A percentile compares a stretch with the other conserved stretches of the same genome.
Conservation (phyloP, 352 stramenopile genomes). For the Hyaloperonospora arabidopsidis region DNA sequence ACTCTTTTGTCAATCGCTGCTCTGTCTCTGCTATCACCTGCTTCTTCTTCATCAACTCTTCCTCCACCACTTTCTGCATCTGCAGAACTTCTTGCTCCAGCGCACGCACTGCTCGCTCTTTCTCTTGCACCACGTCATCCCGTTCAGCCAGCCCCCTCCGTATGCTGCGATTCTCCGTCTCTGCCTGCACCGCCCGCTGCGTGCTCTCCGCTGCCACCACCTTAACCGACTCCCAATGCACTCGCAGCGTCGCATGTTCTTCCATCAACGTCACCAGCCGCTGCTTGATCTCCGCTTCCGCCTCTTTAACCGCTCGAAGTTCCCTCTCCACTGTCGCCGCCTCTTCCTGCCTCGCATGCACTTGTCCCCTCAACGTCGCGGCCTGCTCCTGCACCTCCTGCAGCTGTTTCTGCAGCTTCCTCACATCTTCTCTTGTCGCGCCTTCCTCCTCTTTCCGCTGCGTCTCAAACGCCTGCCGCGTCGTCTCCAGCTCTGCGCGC, state of each 20-base stretch:
- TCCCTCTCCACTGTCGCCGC: conserved; percentile 31
- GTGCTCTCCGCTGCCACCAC: conserved; percentile 30
- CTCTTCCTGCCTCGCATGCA: conserved; percentile 47
- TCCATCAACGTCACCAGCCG: conserved; percentile 59
- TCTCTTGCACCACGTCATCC: conserved; percentile 11
- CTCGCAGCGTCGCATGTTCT: conserved; percentile 42
- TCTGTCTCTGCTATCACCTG: conserved; percentile 16
- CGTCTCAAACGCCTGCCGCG: conserved; percentile 21
- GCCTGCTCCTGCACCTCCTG: conserved; percentile 34
- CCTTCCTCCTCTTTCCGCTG: conserved; percentile 25
- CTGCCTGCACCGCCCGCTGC: conserved; percentile 30
- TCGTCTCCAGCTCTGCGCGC: conserved; percentile 21
- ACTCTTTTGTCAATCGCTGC: conserved; percentile 19
- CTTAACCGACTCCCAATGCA: conserved; percentile 33
- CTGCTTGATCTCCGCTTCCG: conserved; percentile 31
- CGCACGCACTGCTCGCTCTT: conserved; percentile 11
- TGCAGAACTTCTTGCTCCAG: conserved; percentile 27
- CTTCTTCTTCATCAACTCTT: conserved; percentile 24
- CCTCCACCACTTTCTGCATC: conserved; percentile 25
- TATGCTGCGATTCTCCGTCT: conserved; percentile 36
- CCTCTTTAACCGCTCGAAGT: conserved; percentile 31
- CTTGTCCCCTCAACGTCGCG: conserved; percentile 42
- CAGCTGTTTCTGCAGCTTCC: conserved; percentile 23
- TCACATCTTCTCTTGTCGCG: conserved; percentile 27
- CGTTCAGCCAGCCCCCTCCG: conserved; percentile 19